phyloP scores from a whole-genome alignment of 345 rosid genomes.

The Geranium rotundifolium region DNA sequence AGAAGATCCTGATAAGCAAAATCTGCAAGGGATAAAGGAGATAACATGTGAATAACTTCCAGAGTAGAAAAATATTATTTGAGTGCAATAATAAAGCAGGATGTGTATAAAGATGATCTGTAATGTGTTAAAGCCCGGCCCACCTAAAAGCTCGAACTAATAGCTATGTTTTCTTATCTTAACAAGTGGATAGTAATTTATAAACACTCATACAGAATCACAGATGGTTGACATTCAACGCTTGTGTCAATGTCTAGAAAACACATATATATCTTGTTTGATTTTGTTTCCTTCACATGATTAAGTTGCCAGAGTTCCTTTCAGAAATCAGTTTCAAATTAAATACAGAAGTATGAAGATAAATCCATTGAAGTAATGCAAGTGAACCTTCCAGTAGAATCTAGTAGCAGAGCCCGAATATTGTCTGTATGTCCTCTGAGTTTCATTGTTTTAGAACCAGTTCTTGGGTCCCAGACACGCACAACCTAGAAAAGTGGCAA shows the following conservation, averaged over 20 bases:
- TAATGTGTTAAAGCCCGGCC: not conserved
- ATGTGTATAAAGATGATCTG: not conserved
- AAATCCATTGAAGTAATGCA: not conserved
- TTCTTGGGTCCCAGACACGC: conserved; percentile 99
- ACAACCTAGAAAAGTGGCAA: conserved; percentile 42
- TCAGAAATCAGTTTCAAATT: not conserved
- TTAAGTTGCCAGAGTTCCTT: not conserved
- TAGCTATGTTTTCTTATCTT: not conserved
- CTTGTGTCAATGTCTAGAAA: not conserved
- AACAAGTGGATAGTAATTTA: not conserved
- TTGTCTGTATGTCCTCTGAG: conserved; percentile 95
- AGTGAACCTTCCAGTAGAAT: conserved; percentile 84
- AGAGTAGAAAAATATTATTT: too few relatives aligned
- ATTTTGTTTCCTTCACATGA: not conserved
- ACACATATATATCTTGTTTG: not conserved
- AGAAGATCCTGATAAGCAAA: conserved; percentile 95
- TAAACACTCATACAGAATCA: too few relatives aligned
- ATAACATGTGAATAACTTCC: not conserved
- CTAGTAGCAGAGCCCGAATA: conserved; percentile 82
- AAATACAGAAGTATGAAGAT: not conserved
- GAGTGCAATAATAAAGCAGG: not conserved
- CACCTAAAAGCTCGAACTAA: too few relatives aligned
- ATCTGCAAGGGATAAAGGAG: conserved; percentile 39
- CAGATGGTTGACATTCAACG: not conserved
- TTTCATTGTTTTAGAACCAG: conserved; percentile 93